Percentiles rank a stretch among this genome's conserved stretches.
Evolutionary conservation across 176 grass and related monocot species (phyloP).

Genomic region (Oryza officinalis): DNA sequence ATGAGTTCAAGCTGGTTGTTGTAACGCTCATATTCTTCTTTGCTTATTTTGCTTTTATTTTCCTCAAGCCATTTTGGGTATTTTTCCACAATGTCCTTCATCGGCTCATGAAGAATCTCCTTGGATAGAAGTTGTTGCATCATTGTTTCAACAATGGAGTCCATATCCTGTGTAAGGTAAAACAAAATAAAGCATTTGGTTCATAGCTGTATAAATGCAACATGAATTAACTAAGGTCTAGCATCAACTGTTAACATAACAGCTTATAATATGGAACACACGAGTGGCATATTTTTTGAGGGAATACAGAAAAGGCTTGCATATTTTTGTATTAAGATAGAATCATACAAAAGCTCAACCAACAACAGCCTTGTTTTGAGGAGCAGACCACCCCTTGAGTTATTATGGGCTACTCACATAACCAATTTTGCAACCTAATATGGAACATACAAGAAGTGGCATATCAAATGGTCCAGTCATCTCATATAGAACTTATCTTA

Average conservation of each 20-base stretch:
- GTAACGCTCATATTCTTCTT: conserved; percentile 79
- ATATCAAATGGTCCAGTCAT: background rate
- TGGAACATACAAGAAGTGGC: background rate
- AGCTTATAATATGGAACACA: background rate
- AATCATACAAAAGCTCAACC: too few species aligned
- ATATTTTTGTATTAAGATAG: too few species aligned
- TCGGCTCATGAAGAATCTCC: conserved; percentile 95
- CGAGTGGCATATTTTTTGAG: background rate
- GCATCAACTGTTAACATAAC: background rate
- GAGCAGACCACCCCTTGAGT: too few species aligned
- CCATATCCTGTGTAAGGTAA: conserved; percentile 66
- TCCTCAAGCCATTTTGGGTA: conserved; percentile 95
- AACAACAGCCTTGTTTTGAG: too few species aligned
- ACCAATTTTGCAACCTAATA: background rate
- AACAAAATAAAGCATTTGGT: conserved; percentile 17
- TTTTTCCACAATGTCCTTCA: conserved; percentile 94
- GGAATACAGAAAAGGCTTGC: too few species aligned
- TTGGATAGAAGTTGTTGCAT: conserved; percentile 97
- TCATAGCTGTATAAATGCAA: background rate
- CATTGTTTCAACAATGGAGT: conserved; percentile 95
- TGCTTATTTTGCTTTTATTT: conserved; percentile 68
- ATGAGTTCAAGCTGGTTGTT: conserved; percentile 75
- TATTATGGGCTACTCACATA: too few species aligned
- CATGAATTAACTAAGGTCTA: background rate
- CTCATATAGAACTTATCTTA: conserved; percentile 11